These are phyloP conservation scores for Pyricularia sp. DNA, from an alignment of 2,329 filamentous ascomycete genomes.

Conservation along the genomic window DNA sequence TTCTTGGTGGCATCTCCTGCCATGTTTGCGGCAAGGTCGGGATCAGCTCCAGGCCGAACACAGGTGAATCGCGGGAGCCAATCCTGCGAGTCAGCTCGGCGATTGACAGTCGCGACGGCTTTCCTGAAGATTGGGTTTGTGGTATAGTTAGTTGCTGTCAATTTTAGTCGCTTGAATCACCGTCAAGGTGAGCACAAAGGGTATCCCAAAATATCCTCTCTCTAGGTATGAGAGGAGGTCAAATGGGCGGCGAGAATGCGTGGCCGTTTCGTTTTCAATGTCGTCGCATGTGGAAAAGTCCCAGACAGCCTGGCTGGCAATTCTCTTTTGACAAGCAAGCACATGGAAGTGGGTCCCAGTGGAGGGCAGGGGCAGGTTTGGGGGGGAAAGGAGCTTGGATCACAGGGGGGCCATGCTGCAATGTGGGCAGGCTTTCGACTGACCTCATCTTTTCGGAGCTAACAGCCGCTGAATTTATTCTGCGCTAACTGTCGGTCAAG, in stretches of 20 bases:
- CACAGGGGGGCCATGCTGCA: neutral
- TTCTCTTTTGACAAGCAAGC: neutral
- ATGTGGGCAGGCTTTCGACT: neutral
- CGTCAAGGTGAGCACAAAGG: neutral
- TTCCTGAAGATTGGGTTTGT: neutral
- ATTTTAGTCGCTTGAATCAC: neutral
- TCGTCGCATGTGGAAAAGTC: neutral
- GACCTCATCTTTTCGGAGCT: neutral
- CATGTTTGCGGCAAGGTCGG: slow-evolving; percentile 1
- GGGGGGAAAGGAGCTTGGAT: neutral
- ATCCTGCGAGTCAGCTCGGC: slow-evolving; percentile 3
- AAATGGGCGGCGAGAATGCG: neutral
- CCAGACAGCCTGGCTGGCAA: neutral
- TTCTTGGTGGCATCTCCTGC: slow-evolving; percentile 5
- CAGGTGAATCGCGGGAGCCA: slow-evolving; percentile 3
- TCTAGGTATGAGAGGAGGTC: neutral
- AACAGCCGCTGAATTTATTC: neutral
- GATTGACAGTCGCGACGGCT: neutral
- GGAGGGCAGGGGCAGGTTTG: neutral
- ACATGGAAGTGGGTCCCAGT: neutral
- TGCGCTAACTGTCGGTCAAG: neutral
- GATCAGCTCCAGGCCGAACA: slow-evolving; percentile 15
- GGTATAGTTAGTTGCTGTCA: neutral
- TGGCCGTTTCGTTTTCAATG: neutral
- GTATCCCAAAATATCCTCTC: neutral